phyloP scores from a whole-genome alignment of 306 rosid genomes.

The Delonix regia region DNA sequence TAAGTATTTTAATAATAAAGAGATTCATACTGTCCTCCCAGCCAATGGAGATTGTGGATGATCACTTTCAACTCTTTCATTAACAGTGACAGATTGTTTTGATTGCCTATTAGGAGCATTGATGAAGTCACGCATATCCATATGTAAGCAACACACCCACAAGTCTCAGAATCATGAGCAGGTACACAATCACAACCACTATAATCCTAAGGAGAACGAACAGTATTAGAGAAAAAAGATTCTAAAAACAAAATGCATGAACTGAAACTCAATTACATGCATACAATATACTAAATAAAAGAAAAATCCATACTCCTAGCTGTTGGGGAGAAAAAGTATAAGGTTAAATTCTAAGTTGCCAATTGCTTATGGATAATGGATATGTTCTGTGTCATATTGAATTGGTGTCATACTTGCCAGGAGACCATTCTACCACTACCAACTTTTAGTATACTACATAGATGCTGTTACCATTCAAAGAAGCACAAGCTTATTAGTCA shows the following conservation, averaged over 20 bases:
- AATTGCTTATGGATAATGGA: not conserved
- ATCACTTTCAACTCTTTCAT: conserved; percentile 74
- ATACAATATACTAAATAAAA: not conserved
- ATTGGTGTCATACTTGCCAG: not conserved
- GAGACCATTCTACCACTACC: not conserved
- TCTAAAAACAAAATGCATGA: not conserved
- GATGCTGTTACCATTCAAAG: not conserved
- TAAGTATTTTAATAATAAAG: not conserved
- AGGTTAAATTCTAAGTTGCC: not conserved
- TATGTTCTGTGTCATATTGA: not conserved
- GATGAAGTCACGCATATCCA: conserved; percentile 95
- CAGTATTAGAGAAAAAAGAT: not conserved
- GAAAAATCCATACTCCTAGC: not conserved
- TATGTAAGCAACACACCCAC: conserved; percentile 49
- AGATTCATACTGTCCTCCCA: conserved; percentile 81
- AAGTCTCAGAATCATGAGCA: conserved; percentile 28
- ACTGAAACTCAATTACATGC: not conserved
- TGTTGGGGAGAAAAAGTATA: not conserved
- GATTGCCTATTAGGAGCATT: conserved; percentile 90
- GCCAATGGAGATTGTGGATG: conserved; percentile 81
- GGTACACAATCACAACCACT: not conserved
- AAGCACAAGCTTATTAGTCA: not conserved
- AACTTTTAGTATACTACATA: not conserved
- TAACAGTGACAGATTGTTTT: conserved; percentile 62
- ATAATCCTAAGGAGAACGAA: not conserved